Percentiles rank a stretch among this genome's conserved stretches.
These are phyloP conservation scores for Solanum chiquidenum DNA, from an alignment of 257 asterid species.

Conservation along the genomic window DNA sequence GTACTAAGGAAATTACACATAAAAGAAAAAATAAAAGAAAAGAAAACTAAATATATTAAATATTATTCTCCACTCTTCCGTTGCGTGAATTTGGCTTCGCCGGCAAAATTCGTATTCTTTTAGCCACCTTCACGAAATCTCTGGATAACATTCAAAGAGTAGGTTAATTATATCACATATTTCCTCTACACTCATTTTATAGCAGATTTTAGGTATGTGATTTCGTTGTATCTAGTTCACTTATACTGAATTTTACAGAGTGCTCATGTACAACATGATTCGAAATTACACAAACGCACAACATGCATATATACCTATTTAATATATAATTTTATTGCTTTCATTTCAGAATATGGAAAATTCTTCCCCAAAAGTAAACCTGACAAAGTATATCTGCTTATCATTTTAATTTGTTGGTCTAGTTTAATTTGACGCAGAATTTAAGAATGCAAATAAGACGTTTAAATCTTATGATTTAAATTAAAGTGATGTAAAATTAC, in stretches of 20 bases:
- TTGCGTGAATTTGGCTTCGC: constrained; percentile 45
- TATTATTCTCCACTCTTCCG: constrained; percentile 11
- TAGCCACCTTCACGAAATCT: constrained; percentile 76
- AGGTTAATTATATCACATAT: not conserved
- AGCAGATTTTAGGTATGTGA: not conserved
- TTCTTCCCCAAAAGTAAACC: not conserved
- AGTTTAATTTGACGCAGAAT: not conserved
- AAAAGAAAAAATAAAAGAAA: not conserved
- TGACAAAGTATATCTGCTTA: not conserved
- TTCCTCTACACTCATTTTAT: not conserved
- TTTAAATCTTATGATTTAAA: too few species aligned
- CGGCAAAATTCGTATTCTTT: constrained; percentile 69
- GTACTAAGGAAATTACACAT: not conserved
- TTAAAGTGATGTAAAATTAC: not conserved
- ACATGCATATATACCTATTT: not conserved
- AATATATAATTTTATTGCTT: too few species aligned
- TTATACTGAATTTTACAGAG: too few species aligned
- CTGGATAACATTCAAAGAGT: constrained; percentile 13
- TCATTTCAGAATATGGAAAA: too few species aligned
- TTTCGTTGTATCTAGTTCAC: not conserved
- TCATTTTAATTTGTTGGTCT: not conserved
- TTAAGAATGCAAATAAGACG: not conserved
- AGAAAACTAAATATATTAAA: not conserved
- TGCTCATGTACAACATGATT: not conserved
- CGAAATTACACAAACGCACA: not conserved